Evolutionary conservation across 371 early-diverging fungal species (phyloP).

Genomic region (Lichtheimia corymbifera): DNA sequence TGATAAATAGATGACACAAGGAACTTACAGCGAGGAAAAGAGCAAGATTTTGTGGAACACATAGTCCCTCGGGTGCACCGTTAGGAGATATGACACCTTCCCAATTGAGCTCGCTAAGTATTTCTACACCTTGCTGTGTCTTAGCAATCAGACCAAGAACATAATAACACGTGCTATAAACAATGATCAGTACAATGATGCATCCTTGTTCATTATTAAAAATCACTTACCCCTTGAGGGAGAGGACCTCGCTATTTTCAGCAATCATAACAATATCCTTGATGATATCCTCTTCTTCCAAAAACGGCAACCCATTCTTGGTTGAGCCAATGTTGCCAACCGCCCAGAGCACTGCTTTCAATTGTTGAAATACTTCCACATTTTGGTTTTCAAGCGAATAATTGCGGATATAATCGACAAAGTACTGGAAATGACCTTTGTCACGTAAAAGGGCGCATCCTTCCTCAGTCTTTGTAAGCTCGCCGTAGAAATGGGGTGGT

Average conservation of each 20-base stretch:
- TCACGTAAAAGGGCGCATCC: constrained; percentile 69
- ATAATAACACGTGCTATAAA: constrained; percentile 74
- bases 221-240: constrained; percentile 72
- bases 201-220: background rate
- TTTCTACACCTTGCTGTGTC: constrained; percentile 70
- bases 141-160: constrained; percentile 74
- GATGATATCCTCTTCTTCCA: constrained; percentile 72
- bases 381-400: constrained; percentile 51
- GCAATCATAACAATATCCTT: constrained; percentile 74
- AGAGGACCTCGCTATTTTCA: constrained; percentile 65
- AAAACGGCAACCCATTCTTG: constrained; percentile 65
- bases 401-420: constrained; percentile 63
- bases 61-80: constrained; percentile 60
- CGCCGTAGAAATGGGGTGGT: constrained; percentile 84
- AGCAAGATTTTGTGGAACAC: constrained; percentile 66
- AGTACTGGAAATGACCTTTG: constrained; percentile 68
- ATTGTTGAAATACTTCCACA: constrained; percentile 42
- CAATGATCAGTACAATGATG: background rate
- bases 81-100: constrained; percentile 63
- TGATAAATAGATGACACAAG: background rate
- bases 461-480: constrained; percentile 77
- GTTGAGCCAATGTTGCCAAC: constrained; percentile 82
- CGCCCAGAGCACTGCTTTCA: constrained; percentile 85
- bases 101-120: constrained; percentile 79
- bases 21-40: constrained; percentile 61